Base-by-base conservation (phyloP, 768 basidiomycete genomes). In the Phaeolepiota aurea region DNA sequence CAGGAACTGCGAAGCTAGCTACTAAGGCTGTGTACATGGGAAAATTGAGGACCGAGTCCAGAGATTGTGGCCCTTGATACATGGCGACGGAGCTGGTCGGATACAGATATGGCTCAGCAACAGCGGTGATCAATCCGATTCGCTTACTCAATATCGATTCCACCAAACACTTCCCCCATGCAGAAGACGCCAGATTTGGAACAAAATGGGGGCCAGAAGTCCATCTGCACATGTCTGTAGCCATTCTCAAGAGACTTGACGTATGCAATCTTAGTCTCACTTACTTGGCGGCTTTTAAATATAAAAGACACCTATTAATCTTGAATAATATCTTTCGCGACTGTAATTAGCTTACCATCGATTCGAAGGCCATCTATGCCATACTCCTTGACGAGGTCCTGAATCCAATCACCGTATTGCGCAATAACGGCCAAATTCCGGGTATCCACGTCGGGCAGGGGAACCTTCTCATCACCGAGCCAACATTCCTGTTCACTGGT, bases 341-440 rank as follows among this genome's bases (percentile, higher is more conserved):
- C 5, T 32, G 32, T 3, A 41, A 19, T 22, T 13, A n/a, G 47
- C 62, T 42, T 48, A 68, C 67, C 86, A 54, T 91, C 89, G 55
- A 92, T 84, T 37, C 89, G 79, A 43, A 93, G 74, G n/a, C 88
- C 86, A 55, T 92, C 89, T 44, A 93, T 80, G 20, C 62, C 63
- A 55, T 84, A 90, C 45, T 80, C 77, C 41, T 73, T 46, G 20
- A 91, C 82, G 13, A 91, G 65, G 21, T 70, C 58, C 28, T 63
- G 57, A 49, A 91, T 77, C 89, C 87, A 91, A 4, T 62, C 53
- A 19, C 76, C 72, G 58, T 82, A 90, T 23, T 65, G 67, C 7
- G 69, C 62, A 21, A 76, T 66, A 31, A 92, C 86, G 21, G 62
- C 61, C 4, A 75, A 62, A 46, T 86, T 75, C 50, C 75, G 69